Percentiles rank a stretch among this genome's conserved stretches.
Conservation (phyloP, 2,329 filamentous ascomycete species). For the Talaromyces atroroseus region DNA sequence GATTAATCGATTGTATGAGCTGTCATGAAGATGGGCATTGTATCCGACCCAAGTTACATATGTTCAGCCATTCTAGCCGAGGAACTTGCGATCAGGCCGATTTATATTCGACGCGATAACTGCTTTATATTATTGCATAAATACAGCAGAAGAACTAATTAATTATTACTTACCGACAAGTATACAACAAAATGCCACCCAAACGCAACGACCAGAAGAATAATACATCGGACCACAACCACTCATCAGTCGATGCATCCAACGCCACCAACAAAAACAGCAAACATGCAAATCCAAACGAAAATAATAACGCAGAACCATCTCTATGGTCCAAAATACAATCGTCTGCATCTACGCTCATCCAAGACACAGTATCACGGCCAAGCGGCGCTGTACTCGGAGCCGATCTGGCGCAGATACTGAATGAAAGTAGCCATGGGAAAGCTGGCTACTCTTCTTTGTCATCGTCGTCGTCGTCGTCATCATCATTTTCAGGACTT, state of each 20-base stretch:
- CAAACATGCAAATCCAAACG: conserved; percentile 2
- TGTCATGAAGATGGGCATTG: too few species aligned
- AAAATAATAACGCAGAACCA: conserved; percentile 10
- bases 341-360: conserved; percentile 31
- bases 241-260: neutral
- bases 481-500: neutral
- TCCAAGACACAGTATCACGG: conserved; percentile 27
- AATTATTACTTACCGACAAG: too few species aligned
- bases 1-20: too few species aligned
- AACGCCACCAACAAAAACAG: neutral
- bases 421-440: conserved; percentile 17
- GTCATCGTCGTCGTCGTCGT: neutral
- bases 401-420: conserved; percentile 19
- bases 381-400: conserved; percentile 15
- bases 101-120: too few species aligned
- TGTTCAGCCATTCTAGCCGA: too few species aligned
- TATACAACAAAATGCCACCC: neutral
- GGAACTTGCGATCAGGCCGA: too few species aligned
- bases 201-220: neutral
- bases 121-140: too few species aligned
- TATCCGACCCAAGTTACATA: too few species aligned
- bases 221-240: neutral
- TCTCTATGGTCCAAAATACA: conserved; percentile 26
- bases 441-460: conserved; percentile 17
- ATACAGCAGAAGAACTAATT: too few species aligned